phyloP scores from a whole-genome alignment of 2,329 filamentous ascomycete species.

The Fusarium sp. region DNA sequence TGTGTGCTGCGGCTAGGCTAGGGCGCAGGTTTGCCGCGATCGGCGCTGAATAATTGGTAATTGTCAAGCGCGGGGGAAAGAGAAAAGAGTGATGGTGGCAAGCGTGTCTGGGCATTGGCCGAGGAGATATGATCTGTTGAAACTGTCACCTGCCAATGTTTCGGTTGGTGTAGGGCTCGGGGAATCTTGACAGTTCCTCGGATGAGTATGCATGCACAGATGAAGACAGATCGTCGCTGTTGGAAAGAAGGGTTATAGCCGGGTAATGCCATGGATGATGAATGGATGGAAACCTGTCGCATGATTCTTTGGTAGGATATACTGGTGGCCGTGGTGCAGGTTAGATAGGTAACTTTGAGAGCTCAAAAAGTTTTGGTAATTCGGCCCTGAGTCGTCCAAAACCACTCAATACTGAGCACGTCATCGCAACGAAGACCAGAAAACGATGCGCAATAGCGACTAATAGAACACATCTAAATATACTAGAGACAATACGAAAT shows the following conservation, averaged over 20 bases:
- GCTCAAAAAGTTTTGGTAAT: neutral
- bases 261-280: neutral
- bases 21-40: slow-evolving; percentile 12
- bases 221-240: neutral
- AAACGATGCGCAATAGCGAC: neutral
- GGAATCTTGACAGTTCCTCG: neutral
- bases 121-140: neutral
- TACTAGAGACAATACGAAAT: neutral
- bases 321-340: neutral
- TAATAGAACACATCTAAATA: neutral
- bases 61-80: neutral
- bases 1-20: neutral
- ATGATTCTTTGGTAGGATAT: neutral
- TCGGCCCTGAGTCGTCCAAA: neutral
- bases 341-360: neutral
- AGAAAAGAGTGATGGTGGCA: no score
- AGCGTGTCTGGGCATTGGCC: neutral
- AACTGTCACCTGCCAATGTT: neutral
- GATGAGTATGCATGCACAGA: no score
- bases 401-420: neutral
- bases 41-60: slow-evolving; percentile 1
- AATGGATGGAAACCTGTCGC: neutral
- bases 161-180: neutral
- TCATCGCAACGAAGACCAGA: neutral
- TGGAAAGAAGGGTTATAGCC: neutral